Percentiles rank a stretch among this genome's conserved stretches.
Evolutionary conservation across 2,329 filamentous ascomycete genomes (phyloP).

Genomic region (Alternaria sp.): DNA sequence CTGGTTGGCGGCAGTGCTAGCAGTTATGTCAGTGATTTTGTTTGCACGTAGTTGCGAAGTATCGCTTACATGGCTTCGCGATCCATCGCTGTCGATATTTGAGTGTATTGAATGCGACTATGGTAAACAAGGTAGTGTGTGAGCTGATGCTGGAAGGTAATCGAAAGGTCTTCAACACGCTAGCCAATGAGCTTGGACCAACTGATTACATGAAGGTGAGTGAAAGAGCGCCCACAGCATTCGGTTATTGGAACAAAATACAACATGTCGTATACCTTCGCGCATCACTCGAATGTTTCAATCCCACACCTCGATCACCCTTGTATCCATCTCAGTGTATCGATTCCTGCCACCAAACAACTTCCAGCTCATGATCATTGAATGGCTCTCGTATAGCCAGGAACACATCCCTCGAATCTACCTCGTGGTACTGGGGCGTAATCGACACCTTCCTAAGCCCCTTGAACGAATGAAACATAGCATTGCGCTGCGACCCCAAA

Average conservation of each 20-base stretch:
- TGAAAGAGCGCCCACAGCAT: background rate
- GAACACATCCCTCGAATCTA: background rate
- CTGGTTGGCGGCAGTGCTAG: background rate
- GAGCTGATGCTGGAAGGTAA: too few relatives aligned
- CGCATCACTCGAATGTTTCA: background rate
- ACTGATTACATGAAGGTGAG: background rate
- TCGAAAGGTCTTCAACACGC: background rate
- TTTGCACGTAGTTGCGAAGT: background rate
- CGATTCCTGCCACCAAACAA: background rate
- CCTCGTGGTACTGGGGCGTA: background rate
- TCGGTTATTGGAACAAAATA: background rate
- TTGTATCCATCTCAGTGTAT: background rate
- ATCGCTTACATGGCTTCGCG: background rate
- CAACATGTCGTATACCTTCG: background rate
- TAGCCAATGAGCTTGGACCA: background rate
- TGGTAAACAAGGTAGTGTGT: background rate
- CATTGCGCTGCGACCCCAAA: background rate
- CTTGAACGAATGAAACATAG: background rate
- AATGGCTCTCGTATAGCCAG: background rate
- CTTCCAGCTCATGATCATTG: background rate
- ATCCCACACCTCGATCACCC: background rate
- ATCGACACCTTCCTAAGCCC: background rate
- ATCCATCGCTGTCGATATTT: accelerated
- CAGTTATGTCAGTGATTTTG: background rate
- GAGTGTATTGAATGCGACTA: accelerated